Evolutionary conservation across 805 yeast genomes (phyloP).

Genomic region (Nakazawaea pomicola): DNA sequence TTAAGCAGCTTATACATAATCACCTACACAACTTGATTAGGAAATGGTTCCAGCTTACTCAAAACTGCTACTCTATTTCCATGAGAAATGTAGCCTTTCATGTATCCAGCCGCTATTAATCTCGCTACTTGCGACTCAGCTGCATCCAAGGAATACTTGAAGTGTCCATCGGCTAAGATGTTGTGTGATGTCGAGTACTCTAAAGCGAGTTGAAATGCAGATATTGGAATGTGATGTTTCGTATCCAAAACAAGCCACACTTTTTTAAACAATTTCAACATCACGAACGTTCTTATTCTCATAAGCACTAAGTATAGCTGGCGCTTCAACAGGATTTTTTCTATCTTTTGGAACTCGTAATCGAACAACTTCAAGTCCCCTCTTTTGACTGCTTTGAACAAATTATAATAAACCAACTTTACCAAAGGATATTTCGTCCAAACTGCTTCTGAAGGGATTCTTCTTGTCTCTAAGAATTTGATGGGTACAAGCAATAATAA

Average conservation of each 20-base stretch:
- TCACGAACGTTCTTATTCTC: constrained; percentile 43
- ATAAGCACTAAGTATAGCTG: constrained; percentile 59
- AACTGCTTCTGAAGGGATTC: constrained; percentile 37
- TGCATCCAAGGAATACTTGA: constrained; percentile 37
- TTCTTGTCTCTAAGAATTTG: constrained; percentile 41
- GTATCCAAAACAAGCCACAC: constrained; percentile 22
- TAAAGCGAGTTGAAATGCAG: constrained; percentile 39
- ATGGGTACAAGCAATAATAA: constrained; percentile 61
- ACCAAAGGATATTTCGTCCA: constrained; percentile 40
- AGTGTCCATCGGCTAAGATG: constrained; percentile 10
- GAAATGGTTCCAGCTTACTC: constrained; percentile 73
- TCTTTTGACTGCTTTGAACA: constrained; percentile 40
- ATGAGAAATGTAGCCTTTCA: constrained; percentile 83
- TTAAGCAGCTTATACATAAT: not conserved
- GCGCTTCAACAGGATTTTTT: constrained; percentile 46
- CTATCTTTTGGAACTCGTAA: constrained; percentile 35
- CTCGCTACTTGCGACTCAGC: constrained; percentile 68
- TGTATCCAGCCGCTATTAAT: constrained; percentile 50
- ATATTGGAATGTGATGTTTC: constrained; percentile 29
- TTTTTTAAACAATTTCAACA: constrained; percentile 45
- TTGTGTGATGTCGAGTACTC: constrained; percentile 26
- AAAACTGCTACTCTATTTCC: constrained; percentile 67
- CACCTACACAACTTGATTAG: constrained; percentile 26
- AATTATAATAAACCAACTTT: constrained; percentile 34
- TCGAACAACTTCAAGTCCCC: constrained; percentile 60